Base-by-base conservation (phyloP, 2,329 filamentous ascomycete genomes). In the Alternaria arborescens region DNA sequence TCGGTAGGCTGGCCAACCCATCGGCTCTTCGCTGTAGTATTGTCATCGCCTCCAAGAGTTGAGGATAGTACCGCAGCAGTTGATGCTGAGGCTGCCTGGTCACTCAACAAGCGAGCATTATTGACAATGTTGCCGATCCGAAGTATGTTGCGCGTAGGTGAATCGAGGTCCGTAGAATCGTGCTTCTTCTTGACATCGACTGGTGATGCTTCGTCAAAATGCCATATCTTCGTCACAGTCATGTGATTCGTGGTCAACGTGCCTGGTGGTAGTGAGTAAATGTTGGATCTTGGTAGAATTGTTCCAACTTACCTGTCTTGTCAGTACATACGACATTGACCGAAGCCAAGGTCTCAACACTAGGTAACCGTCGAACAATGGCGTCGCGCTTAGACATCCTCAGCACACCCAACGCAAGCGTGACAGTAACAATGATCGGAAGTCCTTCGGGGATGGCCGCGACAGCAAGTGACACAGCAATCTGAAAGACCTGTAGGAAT, bases 251-350 rank as follows among this genome's bases (percentile, higher is more conserved):
- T 93, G 0, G 95, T 99, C 62, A 99, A 82, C 1, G 95, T 99
- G 32, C 94, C 89, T 89, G 47, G 7, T 46, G 8, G 24, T 55
- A 40, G 64, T 64, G 8, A 54, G 58, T 28, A 41, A 18, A 26
- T 47, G 24, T 4, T 22, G 3, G 3, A 12, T 44, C 12, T 5
- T n/a, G 16, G 24, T 20, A 6, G 3, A n/a, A 11, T 20, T 14
- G 22, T 11, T 20, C 6, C 6, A 22, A 62, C 68, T 58, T 80
- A 88, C 88, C 93, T 43, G 95, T 99, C 82, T 99, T 99, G 83
- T 99, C 95, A 69, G 93, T 97, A 82, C 96, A 99, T 7, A 99
- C 93, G n/a, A 99, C 94, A 72, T 98, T 99, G 60, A 99, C 95
- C n/a, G 94, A 97, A 8, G 96, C 96, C 5, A 99, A 82, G 0